Conservation (phyloP, 192 early-diverging fungal species). For the Diversispora epigaea region DNA sequence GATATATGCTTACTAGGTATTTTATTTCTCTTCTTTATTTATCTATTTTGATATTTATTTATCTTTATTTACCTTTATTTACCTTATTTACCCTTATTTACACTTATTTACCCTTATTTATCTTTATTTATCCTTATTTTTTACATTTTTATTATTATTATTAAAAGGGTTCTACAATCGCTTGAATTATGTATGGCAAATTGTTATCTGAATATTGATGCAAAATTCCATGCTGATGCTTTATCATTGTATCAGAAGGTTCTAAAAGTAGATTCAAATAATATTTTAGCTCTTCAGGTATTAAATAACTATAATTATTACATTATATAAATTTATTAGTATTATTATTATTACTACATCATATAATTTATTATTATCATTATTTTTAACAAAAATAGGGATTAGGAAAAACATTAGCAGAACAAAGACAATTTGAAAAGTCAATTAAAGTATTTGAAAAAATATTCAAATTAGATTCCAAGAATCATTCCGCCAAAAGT, state of each 20-base stretch:
- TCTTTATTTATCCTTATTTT: not conserved
- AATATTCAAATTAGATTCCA: constrained; percentile 47
- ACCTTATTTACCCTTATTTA: too few relatives aligned
- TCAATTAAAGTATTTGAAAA: constrained; percentile 56
- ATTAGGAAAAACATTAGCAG: constrained; percentile 55
- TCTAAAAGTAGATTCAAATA: constrained; percentile 42
- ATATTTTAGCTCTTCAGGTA: constrained; percentile 50
- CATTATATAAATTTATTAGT: not conserved
- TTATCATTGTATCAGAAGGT: constrained; percentile 55
- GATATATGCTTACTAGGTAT: constrained; percentile 42
- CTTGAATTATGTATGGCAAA: constrained; percentile 62
- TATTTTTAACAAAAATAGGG: constrained; percentile 40
- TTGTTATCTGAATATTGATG: constrained; percentile 58
- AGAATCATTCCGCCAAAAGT: constrained; percentile 54
- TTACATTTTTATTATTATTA: too few relatives aligned
- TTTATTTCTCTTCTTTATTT: not conserved
- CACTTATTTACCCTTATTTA: not conserved
- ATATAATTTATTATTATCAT: not conserved
- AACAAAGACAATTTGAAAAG: constrained; percentile 55
- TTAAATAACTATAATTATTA: not conserved
- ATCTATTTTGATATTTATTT: too few relatives aligned
- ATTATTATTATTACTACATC: not conserved
- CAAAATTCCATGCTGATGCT: constrained; percentile 56
- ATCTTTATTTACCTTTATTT: too few relatives aligned
- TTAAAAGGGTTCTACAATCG: constrained; percentile 46